Conservation (phyloP, 768 basidiomycete species). For the Leccinellum luteum region DNA sequence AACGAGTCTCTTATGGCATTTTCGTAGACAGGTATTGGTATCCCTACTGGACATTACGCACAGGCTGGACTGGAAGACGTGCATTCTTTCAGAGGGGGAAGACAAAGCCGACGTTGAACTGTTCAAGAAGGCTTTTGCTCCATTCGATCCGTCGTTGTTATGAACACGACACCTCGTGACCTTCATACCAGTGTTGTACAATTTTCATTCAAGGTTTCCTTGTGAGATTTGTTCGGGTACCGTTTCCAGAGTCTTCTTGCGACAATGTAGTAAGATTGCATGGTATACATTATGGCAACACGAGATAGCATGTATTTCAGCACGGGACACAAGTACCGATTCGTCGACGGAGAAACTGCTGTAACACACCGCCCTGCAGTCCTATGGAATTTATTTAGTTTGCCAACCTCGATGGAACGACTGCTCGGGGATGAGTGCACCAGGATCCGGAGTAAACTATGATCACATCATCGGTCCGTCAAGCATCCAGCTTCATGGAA, state of each 20-base stretch:
- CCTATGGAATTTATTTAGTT: slow-evolving; percentile 44
- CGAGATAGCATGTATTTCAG: too few species aligned
- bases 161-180: neutral
- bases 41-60: slow-evolving; percentile 72
- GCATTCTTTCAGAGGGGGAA: slow-evolving; percentile 77
- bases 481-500: neutral
- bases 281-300: slow-evolving; percentile 33
- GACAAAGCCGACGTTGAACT: slow-evolving; percentile 79
- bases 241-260: slow-evolving; percentile 52
- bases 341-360: too few species aligned
- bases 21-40: slow-evolving; percentile 73
- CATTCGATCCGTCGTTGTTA: slow-evolving; percentile 57
- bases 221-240: slow-evolving; percentile 21
- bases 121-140: slow-evolving; percentile 81
- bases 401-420: slow-evolving; percentile 50
- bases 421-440: slow-evolving; percentile 88
- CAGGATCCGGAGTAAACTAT: slow-evolving; percentile 52
- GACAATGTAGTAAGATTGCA: slow-evolving; percentile 35
- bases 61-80: slow-evolving; percentile 90
- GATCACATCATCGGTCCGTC: neutral
- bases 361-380: too few species aligned
- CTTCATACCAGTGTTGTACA: neutral
- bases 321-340: too few species aligned
- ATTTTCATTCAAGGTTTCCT: neutral
- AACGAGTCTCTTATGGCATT: slow-evolving; percentile 1